A percentile compares a stretch with the other conserved stretches of the same genome.
Evolutionary conservation across 331 rosid genomes (phyloP).

Genomic region (Phaseolus coccineus): DNA sequence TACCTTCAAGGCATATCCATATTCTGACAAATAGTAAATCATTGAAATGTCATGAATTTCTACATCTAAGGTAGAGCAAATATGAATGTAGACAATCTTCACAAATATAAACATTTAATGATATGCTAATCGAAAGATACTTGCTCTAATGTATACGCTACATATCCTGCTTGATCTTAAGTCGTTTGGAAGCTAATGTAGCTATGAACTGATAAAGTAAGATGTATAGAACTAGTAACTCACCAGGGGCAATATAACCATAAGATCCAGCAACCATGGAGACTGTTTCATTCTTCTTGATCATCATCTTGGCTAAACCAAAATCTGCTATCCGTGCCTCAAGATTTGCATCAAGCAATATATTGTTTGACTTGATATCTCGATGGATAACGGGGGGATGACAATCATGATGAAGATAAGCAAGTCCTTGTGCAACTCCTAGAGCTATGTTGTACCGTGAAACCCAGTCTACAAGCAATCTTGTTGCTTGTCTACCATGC

Average conservation of each 20-base stretch:
- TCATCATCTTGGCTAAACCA: slow-evolving; percentile 92
- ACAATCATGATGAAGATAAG: slow-evolving; percentile 98
- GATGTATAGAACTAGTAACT: slow-evolving; percentile 46
- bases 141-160: slow-evolving; percentile 1
- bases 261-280: slow-evolving; percentile 97
- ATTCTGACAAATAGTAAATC: slow-evolving; percentile 59
- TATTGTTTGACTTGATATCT: slow-evolving; percentile 89
- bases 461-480: slow-evolving; percentile 90
- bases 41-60: slow-evolving; percentile 3
- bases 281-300: slow-evolving; percentile 85
- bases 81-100: slow-evolving; percentile 1
- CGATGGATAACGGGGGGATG: slow-evolving; percentile 89
- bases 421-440: slow-evolving; percentile 91
- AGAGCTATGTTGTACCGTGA: slow-evolving; percentile 88
- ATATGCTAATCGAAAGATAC: slow-evolving; percentile 7
- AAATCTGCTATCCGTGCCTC: slow-evolving; percentile 95
- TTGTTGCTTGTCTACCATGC: slow-evolving; percentile 73
- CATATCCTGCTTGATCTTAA: neutral
- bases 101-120: neutral
- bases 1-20: slow-evolving; percentile 91
- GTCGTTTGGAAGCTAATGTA: neutral
- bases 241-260: slow-evolving; percentile 97
- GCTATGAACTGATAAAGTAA: slow-evolving; percentile 23
- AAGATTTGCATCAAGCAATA: slow-evolving; percentile 86
- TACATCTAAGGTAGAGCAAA: slow-evolving; percentile 11